Conservation (phyloP, 805 yeast genomes). For the Starmerella scarabaei region DNA sequence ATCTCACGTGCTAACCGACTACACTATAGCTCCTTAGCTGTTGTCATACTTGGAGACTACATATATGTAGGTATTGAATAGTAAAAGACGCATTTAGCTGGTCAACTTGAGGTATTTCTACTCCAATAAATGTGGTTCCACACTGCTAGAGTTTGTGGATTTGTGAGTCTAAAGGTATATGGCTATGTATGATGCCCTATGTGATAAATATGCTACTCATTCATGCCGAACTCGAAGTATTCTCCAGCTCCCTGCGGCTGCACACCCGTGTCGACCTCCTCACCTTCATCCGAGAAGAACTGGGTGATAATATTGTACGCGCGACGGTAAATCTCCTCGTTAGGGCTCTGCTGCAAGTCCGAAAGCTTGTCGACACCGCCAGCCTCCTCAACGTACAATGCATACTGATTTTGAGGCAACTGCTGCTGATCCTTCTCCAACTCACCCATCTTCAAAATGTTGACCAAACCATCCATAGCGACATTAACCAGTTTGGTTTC, state of each 20-base stretch:
- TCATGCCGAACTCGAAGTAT: constrained; percentile 67
- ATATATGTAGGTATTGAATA: too few species aligned
- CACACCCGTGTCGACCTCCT: constrained; percentile 46
- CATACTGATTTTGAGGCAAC: constrained; percentile 64
- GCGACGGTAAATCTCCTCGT: constrained; percentile 83
- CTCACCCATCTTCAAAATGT: constrained; percentile 89
- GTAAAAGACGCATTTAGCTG: too few species aligned
- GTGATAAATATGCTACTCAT: not conserved
- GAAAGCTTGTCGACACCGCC: constrained; percentile 96
- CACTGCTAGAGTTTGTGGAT: too few species aligned
- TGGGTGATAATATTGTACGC: constrained; percentile 83
- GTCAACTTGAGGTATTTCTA: too few species aligned
- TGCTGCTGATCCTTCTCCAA: constrained; percentile 70
- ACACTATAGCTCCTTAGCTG: constrained; percentile 19
- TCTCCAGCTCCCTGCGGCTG: constrained; percentile 72
- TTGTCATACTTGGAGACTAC: too few species aligned
- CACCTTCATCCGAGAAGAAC: constrained; percentile 60
- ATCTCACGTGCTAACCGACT: constrained; percentile 23
- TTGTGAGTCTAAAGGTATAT: not conserved
- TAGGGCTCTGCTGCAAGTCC: constrained; percentile 81
- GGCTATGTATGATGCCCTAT: too few species aligned
- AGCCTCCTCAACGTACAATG: constrained; percentile 88
- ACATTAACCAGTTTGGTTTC: constrained; percentile 90
- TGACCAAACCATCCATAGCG: constrained; percentile 87
- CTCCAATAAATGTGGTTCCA: too few species aligned